Percentiles rank a stretch among this genome's conserved stretches.
These are phyloP conservation scores for Ilex aquifolium DNA, from an alignment of 257 asterid genomes.

Conservation along the genomic window DNA sequence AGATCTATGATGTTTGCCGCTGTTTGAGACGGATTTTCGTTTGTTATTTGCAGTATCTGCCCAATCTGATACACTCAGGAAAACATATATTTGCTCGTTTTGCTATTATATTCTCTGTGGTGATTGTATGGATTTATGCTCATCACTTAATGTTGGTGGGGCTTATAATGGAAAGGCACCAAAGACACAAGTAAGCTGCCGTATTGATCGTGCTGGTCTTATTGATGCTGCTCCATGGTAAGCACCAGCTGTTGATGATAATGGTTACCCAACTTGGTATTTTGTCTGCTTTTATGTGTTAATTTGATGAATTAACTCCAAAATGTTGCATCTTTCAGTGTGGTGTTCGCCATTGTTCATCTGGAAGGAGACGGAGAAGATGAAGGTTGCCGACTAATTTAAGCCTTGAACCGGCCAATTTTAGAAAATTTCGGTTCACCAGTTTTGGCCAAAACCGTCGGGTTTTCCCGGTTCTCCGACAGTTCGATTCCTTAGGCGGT, in stretches of 20 bases:
- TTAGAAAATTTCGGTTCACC: too few species aligned
- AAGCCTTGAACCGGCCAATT: too few species aligned
- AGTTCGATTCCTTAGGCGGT: too few species aligned
- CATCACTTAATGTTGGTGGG: slow-evolving; percentile 84
- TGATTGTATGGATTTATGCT: slow-evolving; percentile 85
- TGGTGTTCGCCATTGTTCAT: too few species aligned
- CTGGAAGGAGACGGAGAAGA: too few species aligned
- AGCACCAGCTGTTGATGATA: slow-evolving; percentile 6
- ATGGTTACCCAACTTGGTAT: slow-evolving; percentile 2
- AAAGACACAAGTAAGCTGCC: slow-evolving; percentile 79
- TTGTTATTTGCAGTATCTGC: slow-evolving; percentile 50
- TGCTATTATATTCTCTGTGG: slow-evolving; percentile 75
- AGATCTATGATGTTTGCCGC: too few species aligned
- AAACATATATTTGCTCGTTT: slow-evolving; percentile 72
- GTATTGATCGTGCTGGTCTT: slow-evolving; percentile 93
- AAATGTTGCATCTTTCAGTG: background rate
- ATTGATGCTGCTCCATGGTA: slow-evolving; percentile 84
- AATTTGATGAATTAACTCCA: background rate
- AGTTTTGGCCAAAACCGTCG: too few species aligned
- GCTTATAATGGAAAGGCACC: slow-evolving; percentile 76
- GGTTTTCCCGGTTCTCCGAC: too few species aligned
- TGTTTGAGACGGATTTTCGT: too few species aligned
- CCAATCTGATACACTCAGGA: slow-evolving; percentile 51
- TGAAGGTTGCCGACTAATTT: too few species aligned
- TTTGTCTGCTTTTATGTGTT: background rate